Conservation (phyloP, 768 basidiomycete genomes). For the Pleurotus platypus region DNA sequence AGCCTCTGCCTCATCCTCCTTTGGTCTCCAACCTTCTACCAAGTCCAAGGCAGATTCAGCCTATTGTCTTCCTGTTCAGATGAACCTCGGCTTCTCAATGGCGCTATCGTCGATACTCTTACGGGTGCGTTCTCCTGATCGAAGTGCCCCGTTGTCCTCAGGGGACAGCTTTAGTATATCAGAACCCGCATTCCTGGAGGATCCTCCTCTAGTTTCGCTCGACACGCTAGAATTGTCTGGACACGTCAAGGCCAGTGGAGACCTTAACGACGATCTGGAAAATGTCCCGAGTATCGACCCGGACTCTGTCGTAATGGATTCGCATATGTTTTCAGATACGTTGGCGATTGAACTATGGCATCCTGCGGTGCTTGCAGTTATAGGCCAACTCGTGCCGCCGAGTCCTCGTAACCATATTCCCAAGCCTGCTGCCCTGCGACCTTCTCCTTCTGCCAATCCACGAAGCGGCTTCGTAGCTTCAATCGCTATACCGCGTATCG, state of each 20-base stretch:
- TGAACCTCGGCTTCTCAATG: conserved; percentile 38
- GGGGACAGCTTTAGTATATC: conserved; percentile 18
- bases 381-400: conserved; percentile 45
- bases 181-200: conserved; percentile 36
- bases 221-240: conserved; percentile 51
- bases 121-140: conserved; percentile 38
- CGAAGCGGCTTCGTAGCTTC: conserved; percentile 55
- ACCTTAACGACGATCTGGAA: conserved; percentile 43
- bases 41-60: conserved; percentile 19
- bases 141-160: conserved; percentile 19
- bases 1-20: conserved; percentile 39
- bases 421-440: conserved; percentile 8
- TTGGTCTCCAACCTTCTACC: conserved; percentile 14
- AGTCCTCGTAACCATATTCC: conserved; percentile 22
- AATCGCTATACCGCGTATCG: conserved; percentile 56
- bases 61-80: conserved; percentile 39
- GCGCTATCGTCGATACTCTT: conserved; percentile 50
- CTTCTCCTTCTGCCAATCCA: conserved; percentile 34
- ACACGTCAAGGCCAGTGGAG: conserved; percentile 43
- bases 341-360: conserved; percentile 70
- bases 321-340: conserved; percentile 51
- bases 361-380: conserved; percentile 46
- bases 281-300: conserved; percentile 37
- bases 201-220: conserved; percentile 53
- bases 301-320: conserved; percentile 38